Percentiles rank a stretch among this genome's conserved stretches.
These are phyloP conservation scores for Neoarthrinium moseri DNA, from an alignment of 2,329 filamentous ascomycete genomes.

Conservation along the genomic window DNA sequence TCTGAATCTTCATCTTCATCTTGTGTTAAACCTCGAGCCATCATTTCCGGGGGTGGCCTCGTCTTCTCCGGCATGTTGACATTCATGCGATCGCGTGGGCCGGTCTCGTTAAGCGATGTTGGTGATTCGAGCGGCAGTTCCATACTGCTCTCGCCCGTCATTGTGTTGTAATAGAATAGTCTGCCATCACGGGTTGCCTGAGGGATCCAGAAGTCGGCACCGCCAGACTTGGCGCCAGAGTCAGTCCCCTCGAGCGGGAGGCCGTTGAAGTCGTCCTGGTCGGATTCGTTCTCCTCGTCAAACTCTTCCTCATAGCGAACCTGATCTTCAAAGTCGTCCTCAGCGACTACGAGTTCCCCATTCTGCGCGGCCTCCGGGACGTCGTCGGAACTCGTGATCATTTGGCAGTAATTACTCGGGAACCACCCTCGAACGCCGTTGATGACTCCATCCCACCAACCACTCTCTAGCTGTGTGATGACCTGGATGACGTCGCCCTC, in stretches of 20 bases:
- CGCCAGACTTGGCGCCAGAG: slow-evolving; percentile 65
- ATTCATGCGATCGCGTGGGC: slow-evolving; percentile 85
- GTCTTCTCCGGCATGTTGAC: slow-evolving; percentile 87
- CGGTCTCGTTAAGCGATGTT: slow-evolving; percentile 73
- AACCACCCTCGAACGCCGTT: slow-evolving; percentile 98
- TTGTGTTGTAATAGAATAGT: slow-evolving; percentile 96
- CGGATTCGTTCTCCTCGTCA: slow-evolving; percentile 65
- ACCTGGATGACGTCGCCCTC: slow-evolving; percentile 98
- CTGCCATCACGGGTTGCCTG: slow-evolving; percentile 92
- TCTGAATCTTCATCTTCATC: slow-evolving; percentile 92
- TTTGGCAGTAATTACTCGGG: slow-evolving; percentile 96
- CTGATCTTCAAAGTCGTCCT: slow-evolving; percentile 63
- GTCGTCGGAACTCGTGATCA: slow-evolving; percentile 76
- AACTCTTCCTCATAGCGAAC: slow-evolving; percentile 66
- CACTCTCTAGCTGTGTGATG: slow-evolving; percentile 95
- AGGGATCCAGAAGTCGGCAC: slow-evolving; percentile 97
- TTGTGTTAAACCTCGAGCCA: slow-evolving; percentile 77
- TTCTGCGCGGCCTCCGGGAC: slow-evolving; percentile 61
- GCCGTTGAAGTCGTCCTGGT: slow-evolving; percentile 57
- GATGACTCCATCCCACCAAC: slow-evolving; percentile 99
- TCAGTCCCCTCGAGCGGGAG: slow-evolving; percentile 69
- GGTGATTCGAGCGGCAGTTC: slow-evolving; percentile 93
- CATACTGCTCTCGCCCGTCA: slow-evolving; percentile 92
- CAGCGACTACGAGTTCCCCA: slow-evolving; percentile 50
- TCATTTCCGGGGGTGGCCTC: slow-evolving; percentile 84